Conservation (phyloP, 352 stramenopile genomes). For the Plasmopara halstedii region DNA sequence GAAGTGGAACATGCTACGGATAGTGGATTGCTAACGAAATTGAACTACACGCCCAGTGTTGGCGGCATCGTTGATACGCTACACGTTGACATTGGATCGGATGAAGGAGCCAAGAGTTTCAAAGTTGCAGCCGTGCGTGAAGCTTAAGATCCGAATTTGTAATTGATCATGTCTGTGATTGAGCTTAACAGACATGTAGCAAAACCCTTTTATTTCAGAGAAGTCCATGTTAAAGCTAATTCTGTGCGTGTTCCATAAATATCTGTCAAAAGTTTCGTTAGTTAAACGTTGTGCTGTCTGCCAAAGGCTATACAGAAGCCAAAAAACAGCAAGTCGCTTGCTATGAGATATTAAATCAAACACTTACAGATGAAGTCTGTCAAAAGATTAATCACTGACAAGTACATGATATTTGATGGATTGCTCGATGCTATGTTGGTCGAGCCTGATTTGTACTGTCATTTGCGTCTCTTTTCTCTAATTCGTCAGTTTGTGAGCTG, state of each 20-base stretch:
- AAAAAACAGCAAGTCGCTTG: no score
- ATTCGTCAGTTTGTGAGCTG: constrained; percentile 30
- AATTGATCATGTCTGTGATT: no score
- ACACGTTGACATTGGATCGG: constrained; percentile 47
- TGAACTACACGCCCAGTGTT: constrained; percentile 48
- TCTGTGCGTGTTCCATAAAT: constrained; percentile 30
- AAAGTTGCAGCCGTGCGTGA: constrained; percentile 38
- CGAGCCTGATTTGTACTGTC: constrained; percentile 28
- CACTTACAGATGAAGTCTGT: constrained; percentile 37
- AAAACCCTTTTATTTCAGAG: constrained; percentile 13
- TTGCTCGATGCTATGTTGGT: constrained; percentile 27
- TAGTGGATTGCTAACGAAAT: constrained; percentile 21
- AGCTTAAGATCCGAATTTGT: constrained; percentile 25
- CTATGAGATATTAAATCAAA: constrained; percentile 19
- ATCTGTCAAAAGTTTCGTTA: no score
- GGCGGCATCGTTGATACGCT: constrained; percentile 49
- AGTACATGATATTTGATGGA: constrained; percentile 65
- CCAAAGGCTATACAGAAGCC: no score
- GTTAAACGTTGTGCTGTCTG: constrained; percentile 29
- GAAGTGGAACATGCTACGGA: constrained; percentile 37
- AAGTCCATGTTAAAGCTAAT: no score
- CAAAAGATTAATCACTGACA: constrained; percentile 4
- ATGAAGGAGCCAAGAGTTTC: constrained; percentile 26
- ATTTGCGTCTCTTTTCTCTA: constrained; percentile 15
- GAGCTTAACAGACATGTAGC: background rate